A percentile compares a stretch with the other conserved stretches of the same genome.
These are phyloP conservation scores for Dendrobium nobile DNA, from an alignment of 106 monocot species.

Conservation along the genomic window DNA sequence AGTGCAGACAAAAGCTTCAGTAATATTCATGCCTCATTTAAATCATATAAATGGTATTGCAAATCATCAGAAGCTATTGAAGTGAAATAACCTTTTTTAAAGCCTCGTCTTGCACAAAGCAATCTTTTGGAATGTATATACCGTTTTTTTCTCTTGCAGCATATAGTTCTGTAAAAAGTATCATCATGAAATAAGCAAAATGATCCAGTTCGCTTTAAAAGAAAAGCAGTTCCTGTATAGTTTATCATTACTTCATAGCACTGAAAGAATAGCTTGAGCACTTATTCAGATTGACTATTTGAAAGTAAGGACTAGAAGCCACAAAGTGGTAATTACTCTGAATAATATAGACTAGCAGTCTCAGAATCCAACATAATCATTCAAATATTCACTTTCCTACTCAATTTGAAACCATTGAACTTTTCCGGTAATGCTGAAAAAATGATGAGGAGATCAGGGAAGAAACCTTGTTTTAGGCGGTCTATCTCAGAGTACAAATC, in stretches of 20 bases:
- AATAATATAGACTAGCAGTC: background rate
- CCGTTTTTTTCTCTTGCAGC: conserved; percentile 65
- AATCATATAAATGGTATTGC: background rate
- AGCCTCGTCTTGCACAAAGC: conserved; percentile 40
- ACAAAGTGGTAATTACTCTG: background rate
- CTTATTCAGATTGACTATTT: background rate
- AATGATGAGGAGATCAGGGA: background rate
- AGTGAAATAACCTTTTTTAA: conserved; percentile 30
- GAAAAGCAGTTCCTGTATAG: background rate
- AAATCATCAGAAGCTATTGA: background rate
- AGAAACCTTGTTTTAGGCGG: conserved; percentile 57
- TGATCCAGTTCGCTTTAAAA: background rate
- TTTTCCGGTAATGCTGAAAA: background rate
- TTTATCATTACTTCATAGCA: no score
- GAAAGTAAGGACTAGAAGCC: background rate
- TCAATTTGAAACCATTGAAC: background rate
- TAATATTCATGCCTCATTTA: background rate
- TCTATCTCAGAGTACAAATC: conserved; percentile 63
- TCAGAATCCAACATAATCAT: background rate
- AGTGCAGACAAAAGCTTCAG: background rate
- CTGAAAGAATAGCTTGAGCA: no score
- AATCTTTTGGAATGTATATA: conserved; percentile 44
- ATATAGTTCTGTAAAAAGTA: conserved; percentile 35
- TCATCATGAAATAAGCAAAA: background rate
- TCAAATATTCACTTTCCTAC: background rate